Evolutionary conservation across 768 basidiomycete genomes (phyloP).

Genomic region (Termitomyces eurrhizus): DNA sequence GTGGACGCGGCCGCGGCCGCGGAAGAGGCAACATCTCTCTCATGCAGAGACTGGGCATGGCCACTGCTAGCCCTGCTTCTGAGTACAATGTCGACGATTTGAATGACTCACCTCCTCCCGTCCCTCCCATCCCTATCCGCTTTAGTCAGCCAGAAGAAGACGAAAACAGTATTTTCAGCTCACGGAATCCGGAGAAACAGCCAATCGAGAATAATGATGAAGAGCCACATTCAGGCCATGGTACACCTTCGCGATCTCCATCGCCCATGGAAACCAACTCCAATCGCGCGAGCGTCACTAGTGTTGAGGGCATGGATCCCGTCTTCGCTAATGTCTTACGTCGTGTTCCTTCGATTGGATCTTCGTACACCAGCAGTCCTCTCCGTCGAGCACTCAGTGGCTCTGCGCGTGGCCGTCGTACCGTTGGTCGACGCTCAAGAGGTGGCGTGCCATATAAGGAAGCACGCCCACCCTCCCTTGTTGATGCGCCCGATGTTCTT

Average conservation of each 20-base stretch:
- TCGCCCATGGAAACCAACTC: constrained; percentile 38
- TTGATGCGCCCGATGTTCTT: constrained; percentile 69
- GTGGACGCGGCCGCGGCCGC: constrained; percentile 49
- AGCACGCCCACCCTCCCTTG: constrained; percentile 63
- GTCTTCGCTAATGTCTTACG: constrained; percentile 76
- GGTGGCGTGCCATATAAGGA: constrained; percentile 72
- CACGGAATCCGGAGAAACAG: constrained; percentile 19
- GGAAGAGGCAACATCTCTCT: constrained; percentile 53
- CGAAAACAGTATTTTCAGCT: constrained; percentile 35
- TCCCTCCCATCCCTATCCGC: constrained; percentile 37
- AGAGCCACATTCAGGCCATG: constrained; percentile 13
- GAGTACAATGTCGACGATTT: constrained; percentile 41
- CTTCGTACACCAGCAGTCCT: constrained; percentile 50
- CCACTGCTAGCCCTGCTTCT: constrained; percentile 47
- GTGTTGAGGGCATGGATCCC: constrained; percentile 87
- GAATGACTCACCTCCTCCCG: constrained; percentile 32
- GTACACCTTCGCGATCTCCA: constrained; percentile 29
- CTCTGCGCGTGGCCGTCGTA: constrained; percentile 41
- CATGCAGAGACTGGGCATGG: constrained; percentile 59
- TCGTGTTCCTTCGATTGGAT: constrained; percentile 46
- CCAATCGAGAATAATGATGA: constrained; percentile 22
- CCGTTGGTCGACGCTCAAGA: constrained; percentile 48
- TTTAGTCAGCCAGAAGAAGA: constrained; percentile 31
- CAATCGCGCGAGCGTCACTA: constrained; percentile 68
- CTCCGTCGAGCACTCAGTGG: constrained; percentile 56